Conservation (phyloP, 768 basidiomycete species). For the Suillus decipiens region DNA sequence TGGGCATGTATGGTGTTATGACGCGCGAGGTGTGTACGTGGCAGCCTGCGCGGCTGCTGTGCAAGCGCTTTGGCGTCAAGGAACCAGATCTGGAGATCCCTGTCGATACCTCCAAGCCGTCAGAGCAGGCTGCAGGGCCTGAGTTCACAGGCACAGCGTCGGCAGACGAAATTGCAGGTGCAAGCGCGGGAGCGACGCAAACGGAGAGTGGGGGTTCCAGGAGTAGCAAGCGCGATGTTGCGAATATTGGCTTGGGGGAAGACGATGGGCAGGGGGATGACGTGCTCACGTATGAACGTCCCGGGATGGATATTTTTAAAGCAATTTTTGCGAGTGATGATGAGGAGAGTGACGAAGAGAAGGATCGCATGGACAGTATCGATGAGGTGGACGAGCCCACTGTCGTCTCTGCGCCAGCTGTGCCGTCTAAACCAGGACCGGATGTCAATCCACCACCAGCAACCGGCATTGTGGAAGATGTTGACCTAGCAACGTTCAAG, state of each 20-base stretch:
- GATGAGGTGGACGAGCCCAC: slow-evolving; percentile 11
- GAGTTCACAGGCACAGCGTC: slow-evolving; percentile 10
- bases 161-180: not conserved
- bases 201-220: not conserved
- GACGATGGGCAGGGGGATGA: slow-evolving; percentile 89
- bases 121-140: slow-evolving; percentile 22
- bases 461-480: slow-evolving; percentile 18
- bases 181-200: not conserved
- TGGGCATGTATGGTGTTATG: slow-evolving; percentile 89
- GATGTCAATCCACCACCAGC: not conserved
- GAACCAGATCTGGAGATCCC: slow-evolving; percentile 72
- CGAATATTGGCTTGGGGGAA: slow-evolving; percentile 88
- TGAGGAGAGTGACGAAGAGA: slow-evolving; percentile 79
- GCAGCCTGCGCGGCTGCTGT: slow-evolving; percentile 83
- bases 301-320: slow-evolving; percentile 92
- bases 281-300: slow-evolving; percentile 84
- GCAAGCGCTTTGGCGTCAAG: slow-evolving; percentile 91
- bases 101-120: slow-evolving; percentile 30
- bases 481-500: slow-evolving; percentile 77
- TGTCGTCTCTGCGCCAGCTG: slow-evolving; percentile 16
- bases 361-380: slow-evolving; percentile 25
- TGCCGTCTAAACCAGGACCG: slow-evolving; percentile 12
- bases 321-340: slow-evolving; percentile 97
- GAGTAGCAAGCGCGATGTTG: slow-evolving; percentile 55
- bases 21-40: slow-evolving; percentile 77